Evolutionary conservation across 768 basidiomycete genomes (phyloP).

Genomic region (Phylloporus sp.): DNA sequence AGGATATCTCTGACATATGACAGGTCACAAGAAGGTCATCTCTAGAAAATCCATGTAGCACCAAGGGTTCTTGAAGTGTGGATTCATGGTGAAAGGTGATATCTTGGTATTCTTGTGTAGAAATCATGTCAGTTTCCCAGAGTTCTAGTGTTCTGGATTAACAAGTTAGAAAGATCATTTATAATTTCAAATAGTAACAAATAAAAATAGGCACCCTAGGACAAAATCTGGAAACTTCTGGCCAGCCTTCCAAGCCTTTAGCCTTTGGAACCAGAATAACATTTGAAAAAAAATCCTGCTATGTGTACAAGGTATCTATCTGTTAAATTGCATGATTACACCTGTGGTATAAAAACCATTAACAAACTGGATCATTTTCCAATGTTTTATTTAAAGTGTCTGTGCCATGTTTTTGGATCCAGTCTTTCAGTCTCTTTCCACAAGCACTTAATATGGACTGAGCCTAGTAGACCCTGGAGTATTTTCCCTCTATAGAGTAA

Average conservation of each 20-base stretch:
- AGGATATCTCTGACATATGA: not conserved
- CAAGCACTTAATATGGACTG: constrained; percentile 6
- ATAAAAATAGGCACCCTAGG: no score
- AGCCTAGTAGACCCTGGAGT: constrained; percentile 4
- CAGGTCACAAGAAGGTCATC: not conserved
- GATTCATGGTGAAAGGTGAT: not conserved
- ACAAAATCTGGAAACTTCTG: no score
- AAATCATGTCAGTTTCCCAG: not conserved
- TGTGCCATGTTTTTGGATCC: not conserved
- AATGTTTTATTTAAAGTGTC: not conserved
- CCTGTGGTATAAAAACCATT: not conserved
- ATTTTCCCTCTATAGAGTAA: not conserved
- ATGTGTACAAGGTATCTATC: no score
- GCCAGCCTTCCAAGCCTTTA: no score
- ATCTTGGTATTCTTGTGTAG: not conserved
- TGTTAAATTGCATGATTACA: not conserved
- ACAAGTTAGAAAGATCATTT: no score
- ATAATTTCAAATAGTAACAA: no score
- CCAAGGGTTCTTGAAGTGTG: not conserved
- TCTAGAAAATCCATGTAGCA: not conserved
- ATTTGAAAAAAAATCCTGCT: no score
- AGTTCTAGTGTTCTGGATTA: no score
- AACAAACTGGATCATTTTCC: not conserved
- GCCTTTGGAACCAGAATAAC: no score
- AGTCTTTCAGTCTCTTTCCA: not conserved